Percentiles rank a stretch among this genome's conserved stretches.
These are phyloP conservation scores for Lentinula novae-zelandiae DNA, from an alignment of 1,284 basidiomycete genomes.

Conservation along the genomic window DNA sequence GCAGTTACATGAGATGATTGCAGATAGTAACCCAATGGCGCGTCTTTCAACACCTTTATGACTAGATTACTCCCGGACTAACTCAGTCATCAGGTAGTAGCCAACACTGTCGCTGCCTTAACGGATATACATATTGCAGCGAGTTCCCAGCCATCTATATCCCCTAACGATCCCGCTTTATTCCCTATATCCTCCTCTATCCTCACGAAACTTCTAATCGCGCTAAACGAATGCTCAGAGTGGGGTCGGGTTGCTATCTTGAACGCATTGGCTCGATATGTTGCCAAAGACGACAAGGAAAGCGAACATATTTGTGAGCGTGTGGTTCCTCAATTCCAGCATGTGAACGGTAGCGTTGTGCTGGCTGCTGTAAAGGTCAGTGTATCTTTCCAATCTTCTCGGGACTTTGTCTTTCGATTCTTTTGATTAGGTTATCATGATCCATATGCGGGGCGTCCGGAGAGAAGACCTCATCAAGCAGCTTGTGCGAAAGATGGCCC, in stretches of 20 bases:
- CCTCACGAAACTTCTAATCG: constrained; percentile 89
- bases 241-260: constrained; percentile 97
- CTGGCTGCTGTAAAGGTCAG: constrained; percentile 89
- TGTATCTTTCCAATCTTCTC: constrained; percentile 9
- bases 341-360: constrained; percentile 93
- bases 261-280: constrained; percentile 83
- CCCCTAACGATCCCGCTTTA: constrained; percentile 59
- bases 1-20: constrained; percentile 85
- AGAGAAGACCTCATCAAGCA: constrained; percentile 87
- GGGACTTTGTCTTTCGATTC: not conserved
- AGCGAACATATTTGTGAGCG: constrained; percentile 98
- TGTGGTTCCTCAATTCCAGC: constrained; percentile 98
- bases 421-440: constrained; percentile 84
- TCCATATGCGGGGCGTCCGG: constrained; percentile 83
- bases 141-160: constrained; percentile 48
- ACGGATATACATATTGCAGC: constrained; percentile 85
- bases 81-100: constrained; percentile 71
- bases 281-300: constrained; percentile 84
- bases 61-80: not conserved
- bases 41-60: constrained; percentile 20
- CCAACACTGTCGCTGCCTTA: constrained; percentile 92
- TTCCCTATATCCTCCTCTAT: constrained; percentile 83
- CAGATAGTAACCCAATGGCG: constrained; percentile 97
- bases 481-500: constrained; percentile 95
- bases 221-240: constrained; percentile 97